Evolutionary conservation across 352 stramenopile genomes (phyloP).

Genomic region (Lagenidium giganteum): DNA sequence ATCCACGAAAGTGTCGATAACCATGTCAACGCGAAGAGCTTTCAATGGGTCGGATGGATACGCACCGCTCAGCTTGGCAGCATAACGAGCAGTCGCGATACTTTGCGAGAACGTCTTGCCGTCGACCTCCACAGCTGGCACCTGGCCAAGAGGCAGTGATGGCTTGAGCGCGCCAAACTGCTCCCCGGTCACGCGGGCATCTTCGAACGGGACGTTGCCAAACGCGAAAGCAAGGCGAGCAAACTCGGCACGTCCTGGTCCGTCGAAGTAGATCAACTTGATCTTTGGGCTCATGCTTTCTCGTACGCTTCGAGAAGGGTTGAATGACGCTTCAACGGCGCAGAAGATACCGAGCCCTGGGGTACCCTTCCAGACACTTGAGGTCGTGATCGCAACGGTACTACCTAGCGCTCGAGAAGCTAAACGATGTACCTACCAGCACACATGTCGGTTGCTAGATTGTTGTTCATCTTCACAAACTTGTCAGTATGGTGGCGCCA

Average conservation of each 20-base stretch:
- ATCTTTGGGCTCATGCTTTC: slow-evolving; percentile 17
- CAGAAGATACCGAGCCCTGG: no score
- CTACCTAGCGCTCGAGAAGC: no score
- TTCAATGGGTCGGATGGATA: slow-evolving; percentile 37
- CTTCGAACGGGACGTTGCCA: slow-evolving; percentile 43
- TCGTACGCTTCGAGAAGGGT: slow-evolving; percentile 5
- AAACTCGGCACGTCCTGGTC: slow-evolving; percentile 39
- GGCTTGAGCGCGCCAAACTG: slow-evolving; percentile 32
- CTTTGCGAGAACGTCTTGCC: slow-evolving; percentile 40
- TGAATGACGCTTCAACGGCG: background rate
- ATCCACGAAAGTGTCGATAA: slow-evolving; percentile 31
- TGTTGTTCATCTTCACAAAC: no score
- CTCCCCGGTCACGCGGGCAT: slow-evolving; percentile 26
- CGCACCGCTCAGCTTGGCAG: slow-evolving; percentile 34
- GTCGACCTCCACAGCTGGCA: slow-evolving; percentile 49
- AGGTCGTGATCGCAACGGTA: no score
- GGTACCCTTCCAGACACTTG: no score
- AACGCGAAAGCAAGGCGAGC: slow-evolving; percentile 36
- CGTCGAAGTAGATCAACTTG: slow-evolving; percentile 51
- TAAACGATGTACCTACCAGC: no score
- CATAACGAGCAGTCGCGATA: slow-evolving; percentile 54
- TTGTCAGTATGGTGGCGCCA: no score
- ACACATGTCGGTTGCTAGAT: no score
- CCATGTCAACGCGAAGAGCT: slow-evolving; percentile 35
- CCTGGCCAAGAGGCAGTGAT: slow-evolving; percentile 33